Evolutionary conservation across 371 early-diverging fungal genomes (phyloP).

Genomic region (Apophysomyces ossiformis): DNA sequence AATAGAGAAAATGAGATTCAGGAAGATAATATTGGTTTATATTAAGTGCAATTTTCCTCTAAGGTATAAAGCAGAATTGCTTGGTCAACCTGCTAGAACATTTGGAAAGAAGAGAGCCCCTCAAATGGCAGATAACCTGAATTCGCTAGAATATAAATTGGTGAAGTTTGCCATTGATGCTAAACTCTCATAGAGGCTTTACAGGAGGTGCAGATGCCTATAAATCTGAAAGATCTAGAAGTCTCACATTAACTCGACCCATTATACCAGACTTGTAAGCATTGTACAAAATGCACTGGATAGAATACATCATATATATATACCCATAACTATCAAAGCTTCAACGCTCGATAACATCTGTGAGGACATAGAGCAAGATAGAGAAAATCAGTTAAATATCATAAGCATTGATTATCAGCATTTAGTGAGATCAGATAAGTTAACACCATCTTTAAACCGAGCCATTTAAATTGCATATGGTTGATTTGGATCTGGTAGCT

Average conservation of each 20-base stretch:
- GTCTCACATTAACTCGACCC: too few relatives aligned
- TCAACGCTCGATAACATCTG: too few relatives aligned
- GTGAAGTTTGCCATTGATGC: background rate
- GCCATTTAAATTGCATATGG: background rate
- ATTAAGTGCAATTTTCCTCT: background rate
- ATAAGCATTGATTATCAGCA: background rate
- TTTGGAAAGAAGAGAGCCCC: background rate
- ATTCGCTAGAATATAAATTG: background rate
- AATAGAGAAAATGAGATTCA: background rate
- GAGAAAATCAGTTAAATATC: too few relatives aligned
- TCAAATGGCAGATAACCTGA: background rate
- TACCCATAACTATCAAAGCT: too few relatives aligned
- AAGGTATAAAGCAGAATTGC: background rate
- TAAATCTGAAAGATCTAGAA: background rate
- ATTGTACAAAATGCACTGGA: too few relatives aligned
- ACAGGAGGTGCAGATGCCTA: background rate
- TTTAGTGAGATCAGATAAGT: background rate
- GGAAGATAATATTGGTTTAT: background rate
- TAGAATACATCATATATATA: too few relatives aligned
- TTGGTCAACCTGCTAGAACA: background rate
- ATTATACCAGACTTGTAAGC: background rate
- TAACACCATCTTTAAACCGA: background rate
- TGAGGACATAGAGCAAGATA: too few relatives aligned
- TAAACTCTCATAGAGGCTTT: background rate
- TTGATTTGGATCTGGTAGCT: background rate